These are phyloP conservation scores for Plasmodium fragile DNA, from an alignment of 169 alveolate species.

Conservation along the genomic window DNA sequence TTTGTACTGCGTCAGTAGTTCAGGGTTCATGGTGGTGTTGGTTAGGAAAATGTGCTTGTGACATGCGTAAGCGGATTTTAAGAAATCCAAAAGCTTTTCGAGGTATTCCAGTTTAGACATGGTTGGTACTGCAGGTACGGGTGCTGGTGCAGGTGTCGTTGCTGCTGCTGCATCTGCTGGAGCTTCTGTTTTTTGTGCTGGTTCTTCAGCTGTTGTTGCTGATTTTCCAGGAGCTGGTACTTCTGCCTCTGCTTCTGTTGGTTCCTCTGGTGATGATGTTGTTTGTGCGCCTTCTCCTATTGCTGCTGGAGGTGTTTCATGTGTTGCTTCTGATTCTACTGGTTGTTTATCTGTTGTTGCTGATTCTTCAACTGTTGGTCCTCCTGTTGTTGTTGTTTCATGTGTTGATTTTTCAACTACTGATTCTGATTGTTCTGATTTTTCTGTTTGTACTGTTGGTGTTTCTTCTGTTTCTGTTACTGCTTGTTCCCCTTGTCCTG, in stretches of 20 bases:
- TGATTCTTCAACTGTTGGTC: not conserved
- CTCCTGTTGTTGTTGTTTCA: not conserved
- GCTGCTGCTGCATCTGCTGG: not conserved
- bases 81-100: conserved; percentile 27
- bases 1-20: not conserved
- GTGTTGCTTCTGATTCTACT: not conserved
- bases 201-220: not conserved
- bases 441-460: not conserved
- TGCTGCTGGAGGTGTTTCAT: not conserved
- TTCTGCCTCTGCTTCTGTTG: not conserved
- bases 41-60: conserved; percentile 24
- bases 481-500: not conserved
- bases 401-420: not conserved
- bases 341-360: not conserved
- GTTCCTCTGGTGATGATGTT: not conserved
- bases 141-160: not conserved
- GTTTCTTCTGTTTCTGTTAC: too few relatives aligned
- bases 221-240: not conserved
- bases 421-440: not conserved
- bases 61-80: conserved; percentile 18
- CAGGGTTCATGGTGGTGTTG: conserved; percentile 12
- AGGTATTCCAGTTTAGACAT: conserved; percentile 32
- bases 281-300: too few relatives aligned
- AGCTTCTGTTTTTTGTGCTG: not conserved
- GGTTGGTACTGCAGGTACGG: not conserved